Base-by-base conservation (phyloP, 441 rosid species). In the Erodium chrysanthum region DNA sequence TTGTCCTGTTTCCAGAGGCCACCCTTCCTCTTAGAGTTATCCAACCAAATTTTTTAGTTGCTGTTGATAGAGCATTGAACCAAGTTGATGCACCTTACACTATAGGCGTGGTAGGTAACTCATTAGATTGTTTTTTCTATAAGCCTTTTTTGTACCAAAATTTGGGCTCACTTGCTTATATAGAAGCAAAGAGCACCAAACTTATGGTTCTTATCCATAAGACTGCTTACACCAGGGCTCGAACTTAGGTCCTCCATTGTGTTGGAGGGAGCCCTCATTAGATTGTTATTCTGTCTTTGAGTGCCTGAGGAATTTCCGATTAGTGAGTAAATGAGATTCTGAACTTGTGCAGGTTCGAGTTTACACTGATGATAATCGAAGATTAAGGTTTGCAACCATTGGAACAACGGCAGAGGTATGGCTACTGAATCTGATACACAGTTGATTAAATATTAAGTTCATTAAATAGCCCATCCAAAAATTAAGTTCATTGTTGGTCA, bases 381-480 rank as follows among this genome's bases (percentile, higher is more conserved):
- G 63, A 62, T 60, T 70, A 66, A 89, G 71, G 73, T 84, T 84
- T 78, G 82, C 96, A 29, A 81, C 71, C 18, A 77, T 82, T 7
- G 98, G 98, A 67, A 93, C 98, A 68, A 93, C 96, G 18, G 98
- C 97, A 22, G 98, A 91, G 93, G 98, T 93, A 76, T 48, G 33
- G 15, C 44, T 71, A 11, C 50, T 71, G 17, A 22, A 44, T 37
- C 29, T 44, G 21, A 25, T 48, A 58, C 11, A 56, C 56, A 23
- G 18, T 27, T 63, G 17, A 11, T 44, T 20, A n/a, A n/a, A 33
- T 33, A 33, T 33, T 7, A 33, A 33, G 37, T 33, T 33, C 37
- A 33, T 33, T 8, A 33, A 33, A 33, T 33, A 33, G 37, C 37
- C 37, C 7, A 7, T 0, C 37, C 37, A 33, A 33, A 33, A 33